Percentiles rank a stretch among this genome's conserved stretches.
Conservation (phyloP, 768 basidiomycete genomes). For the Agaricus sinodeliciosus region DNA sequence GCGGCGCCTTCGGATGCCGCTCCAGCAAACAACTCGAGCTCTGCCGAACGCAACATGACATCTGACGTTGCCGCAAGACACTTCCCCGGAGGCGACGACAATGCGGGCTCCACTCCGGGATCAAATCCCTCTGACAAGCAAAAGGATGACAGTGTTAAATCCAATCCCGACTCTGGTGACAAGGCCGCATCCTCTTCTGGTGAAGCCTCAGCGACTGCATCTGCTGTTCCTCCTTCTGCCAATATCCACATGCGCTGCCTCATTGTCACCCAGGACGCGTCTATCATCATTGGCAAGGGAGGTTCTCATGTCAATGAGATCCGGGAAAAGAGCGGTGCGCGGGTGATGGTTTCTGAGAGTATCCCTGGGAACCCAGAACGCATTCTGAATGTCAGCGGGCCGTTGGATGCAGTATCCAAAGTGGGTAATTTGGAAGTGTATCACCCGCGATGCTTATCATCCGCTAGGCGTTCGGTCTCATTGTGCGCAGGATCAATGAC, state of each 20-base stretch:
- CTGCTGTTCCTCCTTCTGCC: slow-evolving; percentile 55
- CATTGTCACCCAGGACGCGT: slow-evolving; percentile 98
- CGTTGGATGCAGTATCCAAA: slow-evolving; percentile 98
- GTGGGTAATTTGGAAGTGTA: slow-evolving; percentile 31
- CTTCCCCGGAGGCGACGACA: slow-evolving; percentile 41
- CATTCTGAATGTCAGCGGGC: slow-evolving; percentile 93
- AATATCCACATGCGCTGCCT: slow-evolving; percentile 96
- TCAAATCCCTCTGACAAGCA: slow-evolving; percentile 33
- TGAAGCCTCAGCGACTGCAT: slow-evolving; percentile 40
- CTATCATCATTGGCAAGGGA: slow-evolving; percentile 96
- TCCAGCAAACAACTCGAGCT: slow-evolving; percentile 40
- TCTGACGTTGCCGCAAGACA: slow-evolving; percentile 40
- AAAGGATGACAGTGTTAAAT: slow-evolving; percentile 34
- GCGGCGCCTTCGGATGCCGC: slow-evolving; percentile 60
- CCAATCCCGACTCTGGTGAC: slow-evolving; percentile 24
- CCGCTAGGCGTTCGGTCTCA: slow-evolving; percentile 92
- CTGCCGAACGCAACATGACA: slow-evolving; percentile 55
- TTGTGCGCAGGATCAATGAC: slow-evolving; percentile 97
- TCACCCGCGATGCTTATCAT: background rate
- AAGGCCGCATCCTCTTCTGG: slow-evolving; percentile 37
- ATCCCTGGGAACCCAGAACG: slow-evolving; percentile 99
- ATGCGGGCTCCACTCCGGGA: slow-evolving; percentile 45
- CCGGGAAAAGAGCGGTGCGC: slow-evolving; percentile 92
- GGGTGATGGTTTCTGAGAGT: slow-evolving; percentile 96
- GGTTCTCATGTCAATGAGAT: slow-evolving; percentile 98